These are phyloP conservation scores for Chlorophyllum brunneum DNA, from an alignment of 768 basidiomycete genomes.

Conservation along the genomic window DNA sequence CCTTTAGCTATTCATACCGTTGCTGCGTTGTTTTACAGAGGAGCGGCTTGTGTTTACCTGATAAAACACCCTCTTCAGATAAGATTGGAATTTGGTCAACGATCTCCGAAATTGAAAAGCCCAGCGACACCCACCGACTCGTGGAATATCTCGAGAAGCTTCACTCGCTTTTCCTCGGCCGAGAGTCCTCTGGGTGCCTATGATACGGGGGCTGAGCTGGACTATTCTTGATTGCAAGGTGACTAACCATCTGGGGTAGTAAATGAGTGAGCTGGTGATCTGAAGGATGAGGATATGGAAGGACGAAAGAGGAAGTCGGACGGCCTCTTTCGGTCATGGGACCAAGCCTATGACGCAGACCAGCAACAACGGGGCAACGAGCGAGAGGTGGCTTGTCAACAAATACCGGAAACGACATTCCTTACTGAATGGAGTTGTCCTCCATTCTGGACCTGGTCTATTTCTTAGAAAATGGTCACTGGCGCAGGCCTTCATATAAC, in stretches of 20 bases:
- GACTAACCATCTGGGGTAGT: neutral
- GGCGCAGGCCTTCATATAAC: too few species aligned
- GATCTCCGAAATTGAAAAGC: neutral
- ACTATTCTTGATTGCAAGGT: neutral
- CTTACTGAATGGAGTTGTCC: neutral
- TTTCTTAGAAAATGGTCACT: neutral
- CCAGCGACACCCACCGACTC: conserved; percentile 58
- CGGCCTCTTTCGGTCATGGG: neutral
- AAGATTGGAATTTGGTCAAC: neutral
- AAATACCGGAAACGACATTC: neutral
- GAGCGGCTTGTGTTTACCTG: conserved; percentile 9
- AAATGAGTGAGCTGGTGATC: neutral
- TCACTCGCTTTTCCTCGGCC: conserved; percentile 85
- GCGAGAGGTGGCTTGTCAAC: too few species aligned
- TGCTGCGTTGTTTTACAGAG: too few species aligned
- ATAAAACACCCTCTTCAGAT: conserved; percentile 72
- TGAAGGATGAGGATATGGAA: neutral
- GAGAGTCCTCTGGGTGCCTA: conserved; percentile 84
- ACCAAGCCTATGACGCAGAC: too few species aligned
- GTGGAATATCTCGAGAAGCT: conserved; percentile 89
- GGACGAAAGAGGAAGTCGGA: neutral
- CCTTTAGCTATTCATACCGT: conserved; percentile 62
- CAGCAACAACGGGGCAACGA: too few species aligned
- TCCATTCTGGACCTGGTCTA: neutral
- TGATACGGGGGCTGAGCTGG: neutral